Evolutionary conservation across 441 rosid species (phyloP).

Genomic region (Capsella rubella): DNA sequence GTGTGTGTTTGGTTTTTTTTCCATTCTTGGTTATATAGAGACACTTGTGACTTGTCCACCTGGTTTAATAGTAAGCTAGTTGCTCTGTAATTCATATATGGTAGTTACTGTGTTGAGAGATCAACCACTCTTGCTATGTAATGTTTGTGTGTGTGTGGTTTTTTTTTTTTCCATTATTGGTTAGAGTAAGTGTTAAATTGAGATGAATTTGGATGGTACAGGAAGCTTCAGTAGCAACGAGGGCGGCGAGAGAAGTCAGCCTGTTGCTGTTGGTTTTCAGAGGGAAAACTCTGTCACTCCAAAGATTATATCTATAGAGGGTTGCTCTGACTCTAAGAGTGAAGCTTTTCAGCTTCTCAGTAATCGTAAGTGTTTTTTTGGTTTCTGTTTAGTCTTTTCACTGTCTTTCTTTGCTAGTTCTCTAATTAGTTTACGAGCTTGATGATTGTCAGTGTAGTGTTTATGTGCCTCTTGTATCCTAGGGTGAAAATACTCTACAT

Average conservation of each 20-base stretch:
- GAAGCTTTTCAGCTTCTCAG: constrained; percentile 37
- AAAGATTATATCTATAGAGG: constrained; percentile 15
- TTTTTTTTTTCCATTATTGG: not conserved
- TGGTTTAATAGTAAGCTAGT: not conserved
- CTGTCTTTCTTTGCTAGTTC: not conserved
- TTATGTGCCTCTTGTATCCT: not conserved
- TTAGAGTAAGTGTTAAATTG: not conserved
- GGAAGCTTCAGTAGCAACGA: constrained; percentile 28
- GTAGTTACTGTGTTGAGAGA: not conserved
- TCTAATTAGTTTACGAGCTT: not conserved
- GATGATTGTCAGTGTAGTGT: not conserved
- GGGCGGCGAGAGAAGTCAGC: constrained; percentile 12
- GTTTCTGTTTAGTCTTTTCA: not conserved
- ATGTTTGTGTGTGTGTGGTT: not conserved
- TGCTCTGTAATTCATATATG: not conserved
- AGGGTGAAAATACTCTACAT: not conserved
- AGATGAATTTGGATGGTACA: not conserved
- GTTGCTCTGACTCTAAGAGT: constrained; percentile 11
- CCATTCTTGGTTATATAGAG: not conserved
- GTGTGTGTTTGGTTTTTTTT: too few relatives aligned
- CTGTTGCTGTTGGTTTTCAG: constrained; percentile 10
- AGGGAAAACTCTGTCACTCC: constrained; percentile 16
- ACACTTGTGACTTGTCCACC: constrained; percentile 4
- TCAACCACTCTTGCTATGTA: constrained; percentile 2
- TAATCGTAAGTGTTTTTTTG: constrained; percentile 18